Evolutionary conservation across 345 rosid genomes (phyloP), one percentile per base, ranked within the genome.

Genomic region (Rhodomyrtus tomentosa): DNA sequence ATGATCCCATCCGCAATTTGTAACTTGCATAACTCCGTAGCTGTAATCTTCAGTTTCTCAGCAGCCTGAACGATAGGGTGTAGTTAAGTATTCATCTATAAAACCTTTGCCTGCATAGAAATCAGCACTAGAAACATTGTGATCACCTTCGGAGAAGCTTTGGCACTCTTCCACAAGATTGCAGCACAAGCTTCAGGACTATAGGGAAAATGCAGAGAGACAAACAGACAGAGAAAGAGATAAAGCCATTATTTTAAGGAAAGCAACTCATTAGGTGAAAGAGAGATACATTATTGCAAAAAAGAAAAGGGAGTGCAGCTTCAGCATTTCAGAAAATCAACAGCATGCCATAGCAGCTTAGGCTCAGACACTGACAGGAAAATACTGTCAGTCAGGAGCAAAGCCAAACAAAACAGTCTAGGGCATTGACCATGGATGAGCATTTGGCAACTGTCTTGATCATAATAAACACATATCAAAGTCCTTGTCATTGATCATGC

Each of bases 161-260:
- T 95, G 82, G 98, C 94, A 87, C 83, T 93, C 92, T 95, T 94
- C 98, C 98, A 96, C 90, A 96, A 90, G 87, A 96, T 96, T 54
- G 99, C 97, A 54, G 98, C 99, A 90, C 98, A 94, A 22, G 99
- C 98, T 93, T 96, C 99, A 18, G 99, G 99, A 89, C 99, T 96
- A 87, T 62, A 68, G 79, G 84, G 73, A 90, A 88, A 68, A 68
- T 83, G 24, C 79, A 81, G 85, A 82, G 52, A 80, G 55, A 72
- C 1, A 84, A n/a, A 72, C 2, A 83, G 45, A 68, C 24, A 82
- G 48, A 68, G 45, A 42, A 82, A 29, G 68, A 25, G 76, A 50
- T 83, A 42, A 49, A 72, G 3, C 56, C 56, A 54, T 54, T 62
- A 32, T 20, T 62, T 62, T 80, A 27, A 81, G 58, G 42, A 68